Evolutionary conservation across 108 stramenopile genomes (phyloP).

Genomic region (Skeletonema tropicum): DNA sequence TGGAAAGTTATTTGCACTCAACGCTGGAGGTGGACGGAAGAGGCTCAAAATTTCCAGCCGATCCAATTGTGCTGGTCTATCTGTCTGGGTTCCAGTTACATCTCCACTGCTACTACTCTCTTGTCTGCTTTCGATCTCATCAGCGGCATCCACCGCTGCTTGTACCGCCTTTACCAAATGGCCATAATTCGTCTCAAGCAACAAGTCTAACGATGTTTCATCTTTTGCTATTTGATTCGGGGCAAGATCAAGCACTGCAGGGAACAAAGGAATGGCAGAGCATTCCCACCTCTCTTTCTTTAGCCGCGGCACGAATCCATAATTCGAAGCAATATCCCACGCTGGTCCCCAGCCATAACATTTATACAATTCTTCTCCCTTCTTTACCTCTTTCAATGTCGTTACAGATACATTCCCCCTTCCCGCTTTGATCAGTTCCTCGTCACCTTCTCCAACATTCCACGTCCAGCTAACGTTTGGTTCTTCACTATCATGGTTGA

Average conservation of each 20-base stretch:
- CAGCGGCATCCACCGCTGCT: slow-evolving; percentile 30
- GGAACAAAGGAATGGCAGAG: slow-evolving; percentile 43
- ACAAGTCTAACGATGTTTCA: slow-evolving; percentile 24
- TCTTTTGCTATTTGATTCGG: slow-evolving; percentile 15
- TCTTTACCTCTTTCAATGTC: slow-evolving; percentile 33
- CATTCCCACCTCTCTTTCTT: slow-evolving; percentile 46
- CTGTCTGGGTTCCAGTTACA: too few species aligned
- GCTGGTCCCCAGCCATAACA: slow-evolving; percentile 51
- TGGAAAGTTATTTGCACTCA: too few species aligned
- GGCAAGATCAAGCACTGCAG: slow-evolving; percentile 38
- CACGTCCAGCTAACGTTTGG: slow-evolving; percentile 52
- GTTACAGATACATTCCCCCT: slow-evolving; percentile 41
- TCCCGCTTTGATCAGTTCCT: slow-evolving; percentile 23
- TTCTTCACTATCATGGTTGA: slow-evolving; percentile 50
- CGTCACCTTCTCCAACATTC: slow-evolving; percentile 27
- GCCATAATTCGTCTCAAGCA: slow-evolving; percentile 41
- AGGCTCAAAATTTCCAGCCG: too few species aligned
- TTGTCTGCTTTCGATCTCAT: slow-evolving; percentile 13
- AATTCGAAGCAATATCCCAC: slow-evolving; percentile 47
- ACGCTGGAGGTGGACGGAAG: too few species aligned
- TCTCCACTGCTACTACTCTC: neutral
- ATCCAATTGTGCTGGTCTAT: too few species aligned
- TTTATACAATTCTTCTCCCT: slow-evolving; percentile 42
- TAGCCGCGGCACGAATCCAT: slow-evolving; percentile 44
- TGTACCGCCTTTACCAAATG: slow-evolving; percentile 33